phyloP scores from a whole-genome alignment of 2,329 filamentous ascomycete genomes.

The Botryotinia narcissicola region DNA sequence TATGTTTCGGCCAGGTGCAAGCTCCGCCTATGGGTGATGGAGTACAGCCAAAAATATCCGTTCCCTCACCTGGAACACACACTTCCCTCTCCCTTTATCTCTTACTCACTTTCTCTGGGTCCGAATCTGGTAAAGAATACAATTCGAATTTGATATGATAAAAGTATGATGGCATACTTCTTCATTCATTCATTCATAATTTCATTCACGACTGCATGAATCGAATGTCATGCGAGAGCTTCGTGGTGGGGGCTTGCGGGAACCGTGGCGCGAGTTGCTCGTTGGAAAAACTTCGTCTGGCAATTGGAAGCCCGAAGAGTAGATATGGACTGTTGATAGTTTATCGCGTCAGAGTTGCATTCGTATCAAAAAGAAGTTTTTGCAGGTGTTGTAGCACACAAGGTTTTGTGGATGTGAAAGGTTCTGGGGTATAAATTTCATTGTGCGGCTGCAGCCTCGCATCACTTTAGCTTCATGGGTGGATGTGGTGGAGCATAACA shows the following conservation, averaged over 20 bases:
- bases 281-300: background rate
- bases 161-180: conserved; percentile 48
- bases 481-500: background rate
- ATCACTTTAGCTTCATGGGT: conserved; percentile 9
- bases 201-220: conserved; percentile 13
- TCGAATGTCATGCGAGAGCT: background rate
- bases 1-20: conserved; percentile 30
- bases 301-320: background rate
- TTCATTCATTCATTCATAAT: background rate
- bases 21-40: background rate
- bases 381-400: background rate
- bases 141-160: conserved; percentile 68
- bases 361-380: background rate
- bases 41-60: conserved; percentile 44
- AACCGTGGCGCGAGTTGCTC: background rate
- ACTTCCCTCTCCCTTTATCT: conserved; percentile 31
- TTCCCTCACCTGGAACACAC: conserved; percentile 51
- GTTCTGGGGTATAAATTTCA: conserved; percentile 7
- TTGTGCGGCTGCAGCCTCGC: conserved; percentile 18
- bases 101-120: conserved; percentile 3
- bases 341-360: background rate
- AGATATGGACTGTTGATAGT: background rate
- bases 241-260: background rate
- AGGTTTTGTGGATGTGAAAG: background rate
- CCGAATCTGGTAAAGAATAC: conserved; percentile 42